Evolutionary conservation across 2,329 filamentous ascomycete genomes (phyloP).

Genomic region (Calonectria honghensis): DNA sequence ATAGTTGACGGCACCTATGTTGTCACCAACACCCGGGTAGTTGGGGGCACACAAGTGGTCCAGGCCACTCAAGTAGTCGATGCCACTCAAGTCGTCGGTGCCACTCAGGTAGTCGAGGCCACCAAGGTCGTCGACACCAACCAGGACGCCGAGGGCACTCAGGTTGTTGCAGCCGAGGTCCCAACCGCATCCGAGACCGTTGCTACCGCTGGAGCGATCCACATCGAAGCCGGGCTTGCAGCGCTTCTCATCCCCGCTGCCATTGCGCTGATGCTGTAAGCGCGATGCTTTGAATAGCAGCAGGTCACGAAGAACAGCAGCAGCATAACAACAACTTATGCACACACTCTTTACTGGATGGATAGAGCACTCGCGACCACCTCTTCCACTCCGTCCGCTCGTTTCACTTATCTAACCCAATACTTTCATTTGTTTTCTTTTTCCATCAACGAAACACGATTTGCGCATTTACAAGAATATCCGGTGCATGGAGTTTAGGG

Average conservation of each 20-base stretch:
- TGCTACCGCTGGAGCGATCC: not conserved
- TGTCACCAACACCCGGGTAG: not conserved
- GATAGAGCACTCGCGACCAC: not conserved
- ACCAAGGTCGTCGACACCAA: not conserved
- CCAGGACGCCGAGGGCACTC: constrained; percentile 17
- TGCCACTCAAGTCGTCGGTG: not conserved
- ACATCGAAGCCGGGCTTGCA: constrained; percentile 17
- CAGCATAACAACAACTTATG: not conserved
- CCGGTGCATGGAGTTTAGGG: constrained; percentile 9
- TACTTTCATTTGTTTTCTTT: constrained; percentile 15
- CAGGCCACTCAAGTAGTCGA: not conserved
- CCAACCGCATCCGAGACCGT: constrained; percentile 10
- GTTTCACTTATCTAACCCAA: not conserved
- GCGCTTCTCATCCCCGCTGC: constrained; percentile 57
- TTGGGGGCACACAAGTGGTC: not conserved
- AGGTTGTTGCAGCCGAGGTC: constrained; percentile 48
- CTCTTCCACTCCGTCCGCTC: constrained; percentile 16
- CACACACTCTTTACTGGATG: constrained; percentile 14
- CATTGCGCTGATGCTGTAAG: constrained; percentile 62
- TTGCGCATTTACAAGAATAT: not conserved
- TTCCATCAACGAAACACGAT: not conserved
- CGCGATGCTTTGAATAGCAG: constrained; percentile 47
- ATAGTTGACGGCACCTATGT: not conserved
- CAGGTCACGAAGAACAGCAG: not conserved
- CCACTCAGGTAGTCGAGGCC: not conserved